Base-by-base conservation (phyloP, 192 early-diverging fungal genomes). In the Rhizophagus prolifer region DNA sequence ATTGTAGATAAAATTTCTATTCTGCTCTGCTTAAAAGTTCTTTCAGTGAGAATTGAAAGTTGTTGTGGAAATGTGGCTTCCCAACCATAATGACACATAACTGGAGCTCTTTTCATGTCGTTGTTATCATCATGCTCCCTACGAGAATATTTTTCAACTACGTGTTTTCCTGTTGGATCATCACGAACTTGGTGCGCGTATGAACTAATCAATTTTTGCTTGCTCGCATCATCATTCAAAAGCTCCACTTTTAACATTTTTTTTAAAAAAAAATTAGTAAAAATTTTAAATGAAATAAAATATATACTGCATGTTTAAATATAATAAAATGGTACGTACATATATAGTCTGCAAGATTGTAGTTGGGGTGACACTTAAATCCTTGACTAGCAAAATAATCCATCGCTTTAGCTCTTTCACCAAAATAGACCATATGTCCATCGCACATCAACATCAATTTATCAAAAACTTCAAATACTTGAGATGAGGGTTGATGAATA, bases 401-500 rank as follows among this genome's bases (percentile, higher is more conserved):
- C 7, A 44, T 59, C 2, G 23, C 6, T 26, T 38, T 31, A 12
- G 58, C 21, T 38, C 58, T 61, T 23, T 74, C 21, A 26, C 92
- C 93, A 47, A 90, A 81, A 71, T 91, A 94, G 78, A 92, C 90
- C 47, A 91, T 85, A 30, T 86, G 83, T n/a, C 91, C 91, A 66
- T 93, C 87, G 1, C 87, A 82, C 46, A 94, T 82, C 26, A 94
- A 61, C 13, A 93, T 72, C 21, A 94, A 80, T 34, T 93, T 90
- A 76, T 94, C 92, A 36, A 94, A 89, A 54, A 91, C 68, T 79
- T 86, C 72, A 62, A 92, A 96, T 61, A 95, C 88, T 69, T 94
- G 90, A 6, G 91, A 92, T 58, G 88, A 87, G 25, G 96, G 96
- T 81, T 97, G 95, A 79, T 98, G 96, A 75, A 98, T 94, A 9